These are phyloP conservation scores for Thuidium tamariscinum DNA, from an alignment of 225 moss, liverwort and hornwort species.

Conservation along the genomic window DNA sequence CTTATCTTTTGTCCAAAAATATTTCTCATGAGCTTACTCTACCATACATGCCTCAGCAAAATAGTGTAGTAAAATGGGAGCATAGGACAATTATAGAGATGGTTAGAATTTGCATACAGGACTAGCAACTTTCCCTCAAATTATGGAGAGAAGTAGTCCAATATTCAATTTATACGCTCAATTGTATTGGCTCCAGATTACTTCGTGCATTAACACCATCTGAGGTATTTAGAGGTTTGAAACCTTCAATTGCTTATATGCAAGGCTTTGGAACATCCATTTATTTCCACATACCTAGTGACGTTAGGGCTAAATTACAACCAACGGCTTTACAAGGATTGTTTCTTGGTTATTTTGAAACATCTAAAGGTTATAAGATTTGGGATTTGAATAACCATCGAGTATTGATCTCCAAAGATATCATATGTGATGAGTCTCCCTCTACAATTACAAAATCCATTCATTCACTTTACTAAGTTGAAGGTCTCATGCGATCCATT, in stretches of 20 bases:
- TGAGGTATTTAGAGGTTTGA: neutral
- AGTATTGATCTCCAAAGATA: neutral
- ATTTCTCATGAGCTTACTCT: neutral
- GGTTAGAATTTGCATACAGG: neutral
- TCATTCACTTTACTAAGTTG: neutral
- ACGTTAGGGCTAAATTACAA: neutral
- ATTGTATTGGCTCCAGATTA: fast-evolving
- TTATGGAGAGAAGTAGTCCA: neutral
- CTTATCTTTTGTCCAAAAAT: neutral
- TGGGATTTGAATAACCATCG: neutral
- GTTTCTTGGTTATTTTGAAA: neutral
- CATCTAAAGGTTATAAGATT: neutral
- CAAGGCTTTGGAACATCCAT: fast-evolving
- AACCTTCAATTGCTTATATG: neutral
- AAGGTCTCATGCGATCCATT: too few relatives aligned
- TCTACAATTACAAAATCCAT: fast-evolving
- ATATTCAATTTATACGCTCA: neutral
- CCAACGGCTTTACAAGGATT: neutral
- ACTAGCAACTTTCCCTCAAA: neutral
- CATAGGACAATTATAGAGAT: neutral
- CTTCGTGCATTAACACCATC: neutral
- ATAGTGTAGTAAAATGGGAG: neutral
- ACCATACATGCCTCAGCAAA: neutral
- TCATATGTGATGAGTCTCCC: neutral
- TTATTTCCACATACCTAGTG: neutral